Conservation (phyloP, 2,329 filamentous ascomycete genomes). For the Pestalotiopsis sp. region DNA sequence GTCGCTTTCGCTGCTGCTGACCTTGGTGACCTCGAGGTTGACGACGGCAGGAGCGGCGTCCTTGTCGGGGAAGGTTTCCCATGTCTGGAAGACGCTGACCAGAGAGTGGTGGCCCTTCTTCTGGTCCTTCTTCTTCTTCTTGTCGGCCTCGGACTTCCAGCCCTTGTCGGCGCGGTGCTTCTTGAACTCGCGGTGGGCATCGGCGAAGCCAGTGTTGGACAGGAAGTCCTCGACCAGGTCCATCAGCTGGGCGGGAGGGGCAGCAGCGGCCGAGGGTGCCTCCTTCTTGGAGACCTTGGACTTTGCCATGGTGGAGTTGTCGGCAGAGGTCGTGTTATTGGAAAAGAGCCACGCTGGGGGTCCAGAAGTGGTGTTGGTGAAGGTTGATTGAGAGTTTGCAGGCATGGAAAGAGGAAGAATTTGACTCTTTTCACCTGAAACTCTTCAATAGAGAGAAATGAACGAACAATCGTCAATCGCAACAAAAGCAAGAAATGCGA, state of each 20-base stretch:
- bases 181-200: slow-evolving; percentile 63
- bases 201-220: slow-evolving; percentile 64
- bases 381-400: not conserved
- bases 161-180: slow-evolving; percentile 62
- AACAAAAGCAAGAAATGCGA: not conserved
- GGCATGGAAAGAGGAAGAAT: not conserved
- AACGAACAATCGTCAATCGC: not conserved
- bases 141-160: slow-evolving; percentile 39
- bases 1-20: slow-evolving; percentile 25
- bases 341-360: slow-evolving; percentile 36
- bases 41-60: slow-evolving; percentile 28
- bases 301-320: slow-evolving; percentile 24
- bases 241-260: slow-evolving; percentile 64
- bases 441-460: not conserved
- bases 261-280: slow-evolving; percentile 20
- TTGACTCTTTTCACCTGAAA: not conserved
- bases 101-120: slow-evolving; percentile 44
- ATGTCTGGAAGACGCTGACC: slow-evolving; percentile 52
- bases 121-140: slow-evolving; percentile 24
- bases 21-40: slow-evolving; percentile 27
- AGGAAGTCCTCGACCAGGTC: slow-evolving; percentile 70
- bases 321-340: slow-evolving; percentile 29
- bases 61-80: slow-evolving; percentile 46
- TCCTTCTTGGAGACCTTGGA: slow-evolving; percentile 24
- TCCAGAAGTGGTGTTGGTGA: slow-evolving; percentile 20